Conservation (phyloP, 306 rosid genomes). For the Pterocarpus santalinus region DNA sequence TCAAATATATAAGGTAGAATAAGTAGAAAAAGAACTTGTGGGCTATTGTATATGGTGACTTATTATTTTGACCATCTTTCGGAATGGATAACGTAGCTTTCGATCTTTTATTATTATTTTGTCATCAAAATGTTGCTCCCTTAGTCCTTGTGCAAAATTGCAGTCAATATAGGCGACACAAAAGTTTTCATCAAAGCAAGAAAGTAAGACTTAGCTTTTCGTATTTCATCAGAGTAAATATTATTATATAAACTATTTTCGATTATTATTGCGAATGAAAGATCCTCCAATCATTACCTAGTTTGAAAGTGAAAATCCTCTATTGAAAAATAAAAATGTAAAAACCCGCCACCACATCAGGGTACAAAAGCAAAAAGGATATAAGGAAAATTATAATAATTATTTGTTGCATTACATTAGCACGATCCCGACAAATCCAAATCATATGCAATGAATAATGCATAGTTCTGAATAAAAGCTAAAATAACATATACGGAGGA, state of each 20-base stretch:
- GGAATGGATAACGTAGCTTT: slow-evolving; percentile 1
- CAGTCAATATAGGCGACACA: slow-evolving; percentile 64
- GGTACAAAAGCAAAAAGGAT: not conserved
- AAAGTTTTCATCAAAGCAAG: not conserved
- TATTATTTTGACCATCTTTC: slow-evolving; percentile 16
- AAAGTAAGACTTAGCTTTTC: not conserved
- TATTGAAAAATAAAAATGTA: too few species aligned
- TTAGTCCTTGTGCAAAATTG: not conserved
- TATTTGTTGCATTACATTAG: not conserved
- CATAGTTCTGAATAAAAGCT: too few species aligned
- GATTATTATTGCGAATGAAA: too few species aligned
- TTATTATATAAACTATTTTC: too few species aligned
- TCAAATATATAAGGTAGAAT: not conserved
- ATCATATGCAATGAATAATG: too few species aligned
- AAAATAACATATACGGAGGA: too few species aligned
- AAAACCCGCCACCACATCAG: not conserved
- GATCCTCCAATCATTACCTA: not conserved
- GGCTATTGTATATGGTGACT: not conserved
- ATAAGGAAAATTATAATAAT: not conserved
- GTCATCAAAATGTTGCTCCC: not conserved
- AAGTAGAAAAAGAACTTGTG: not conserved
- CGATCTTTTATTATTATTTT: not conserved
- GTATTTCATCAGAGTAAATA: too few species aligned
- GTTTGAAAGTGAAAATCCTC: not conserved
- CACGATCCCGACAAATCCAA: not conserved